These are phyloP conservation scores for Leptographium flavum DNA, from an alignment of 2,329 filamentous ascomycete genomes.

Conservation along the genomic window DNA sequence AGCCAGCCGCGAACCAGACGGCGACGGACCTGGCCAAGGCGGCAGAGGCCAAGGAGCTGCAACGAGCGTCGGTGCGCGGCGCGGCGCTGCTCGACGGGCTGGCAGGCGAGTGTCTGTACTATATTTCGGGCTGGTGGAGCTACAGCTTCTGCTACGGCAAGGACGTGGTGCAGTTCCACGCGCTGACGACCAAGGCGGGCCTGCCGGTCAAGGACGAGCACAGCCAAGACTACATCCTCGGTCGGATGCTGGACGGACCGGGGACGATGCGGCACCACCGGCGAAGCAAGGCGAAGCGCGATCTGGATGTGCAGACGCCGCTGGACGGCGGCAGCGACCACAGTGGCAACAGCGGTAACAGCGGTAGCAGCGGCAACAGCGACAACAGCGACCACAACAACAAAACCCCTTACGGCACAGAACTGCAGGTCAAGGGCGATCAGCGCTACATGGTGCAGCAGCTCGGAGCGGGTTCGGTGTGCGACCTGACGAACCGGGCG, in stretches of 20 bases:
- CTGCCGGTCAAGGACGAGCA: slow-evolving; percentile 65
- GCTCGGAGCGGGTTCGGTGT: slow-evolving; percentile 64
- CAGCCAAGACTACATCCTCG: slow-evolving; percentile 65
- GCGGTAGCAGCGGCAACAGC: too few relatives aligned
- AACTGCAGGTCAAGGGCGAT: slow-evolving; percentile 69
- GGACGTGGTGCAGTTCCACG: slow-evolving; percentile 83
- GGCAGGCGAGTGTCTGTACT: slow-evolving; percentile 68
- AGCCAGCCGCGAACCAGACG: slow-evolving; percentile 44
- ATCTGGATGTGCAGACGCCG: slow-evolving; percentile 10
- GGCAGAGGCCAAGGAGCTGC: slow-evolving; percentile 68
- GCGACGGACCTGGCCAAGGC: slow-evolving; percentile 53
- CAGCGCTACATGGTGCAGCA: slow-evolving; percentile 77
- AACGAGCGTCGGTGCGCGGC: slow-evolving; percentile 60
- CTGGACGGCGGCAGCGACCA: not conserved
- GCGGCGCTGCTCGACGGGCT: slow-evolving; percentile 69
- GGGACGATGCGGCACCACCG: not conserved
- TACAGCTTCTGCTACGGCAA: slow-evolving; percentile 88
- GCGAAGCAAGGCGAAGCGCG: slow-evolving; percentile 8
- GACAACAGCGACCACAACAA: too few relatives aligned
- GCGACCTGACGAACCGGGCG: slow-evolving; percentile 70
- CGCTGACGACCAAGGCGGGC: slow-evolving; percentile 55
- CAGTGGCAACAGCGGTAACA: too few relatives aligned
- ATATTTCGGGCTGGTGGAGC: slow-evolving; percentile 82
- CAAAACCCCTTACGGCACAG: slow-evolving; percentile 32
- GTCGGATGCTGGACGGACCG: slow-evolving; percentile 30